Evolutionary conservation across 495 filamentous ascomycete species (phyloP).

Genomic region (Podospora pseudocomata): DNA sequence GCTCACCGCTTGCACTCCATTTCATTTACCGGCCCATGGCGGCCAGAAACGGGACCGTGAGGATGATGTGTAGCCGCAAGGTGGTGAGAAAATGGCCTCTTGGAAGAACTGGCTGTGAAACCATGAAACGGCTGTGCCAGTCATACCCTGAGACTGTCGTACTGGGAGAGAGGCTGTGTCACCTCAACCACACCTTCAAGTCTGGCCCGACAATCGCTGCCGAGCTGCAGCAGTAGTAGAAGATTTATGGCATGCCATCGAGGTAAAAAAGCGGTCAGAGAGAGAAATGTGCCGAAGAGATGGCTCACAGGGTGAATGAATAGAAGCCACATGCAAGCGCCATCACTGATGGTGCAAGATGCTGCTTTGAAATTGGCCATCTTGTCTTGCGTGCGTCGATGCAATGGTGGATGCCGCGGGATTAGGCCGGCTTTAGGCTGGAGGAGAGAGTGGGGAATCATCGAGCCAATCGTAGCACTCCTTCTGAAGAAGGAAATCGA

Average conservation of each 20-base stretch:
- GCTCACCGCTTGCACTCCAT: not conserved
- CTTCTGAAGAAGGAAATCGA: constrained; percentile 13
- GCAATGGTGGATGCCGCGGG: not conserved
- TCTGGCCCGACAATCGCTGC: not conserved
- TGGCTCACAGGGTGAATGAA: not conserved
- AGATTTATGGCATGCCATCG: not conserved
- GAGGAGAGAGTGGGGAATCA: not conserved
- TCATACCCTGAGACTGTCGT: constrained; percentile 3
- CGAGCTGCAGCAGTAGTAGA: not conserved
- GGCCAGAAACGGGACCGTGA: constrained; percentile 16
- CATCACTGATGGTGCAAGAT: constrained; percentile 5
- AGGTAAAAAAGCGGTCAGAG: constrained; percentile 5
- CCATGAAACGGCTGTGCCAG: constrained; percentile 24
- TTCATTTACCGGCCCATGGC: not conserved
- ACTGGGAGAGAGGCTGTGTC: constrained; percentile 16
- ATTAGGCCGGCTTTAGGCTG: not conserved
- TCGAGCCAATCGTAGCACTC: constrained; percentile 7
- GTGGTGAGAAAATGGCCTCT: not conserved
- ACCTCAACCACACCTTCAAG: not conserved
- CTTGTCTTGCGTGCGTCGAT: not conserved
- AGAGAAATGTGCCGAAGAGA: not conserved
- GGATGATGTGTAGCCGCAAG: not conserved
- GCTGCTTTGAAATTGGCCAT: not conserved
- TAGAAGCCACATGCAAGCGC: constrained; percentile 5
- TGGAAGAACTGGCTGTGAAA: not conserved